These are phyloP conservation scores for Scedosporium aurantiacum DNA, from an alignment of 2,329 filamentous ascomycete genomes.

Conservation along the genomic window DNA sequence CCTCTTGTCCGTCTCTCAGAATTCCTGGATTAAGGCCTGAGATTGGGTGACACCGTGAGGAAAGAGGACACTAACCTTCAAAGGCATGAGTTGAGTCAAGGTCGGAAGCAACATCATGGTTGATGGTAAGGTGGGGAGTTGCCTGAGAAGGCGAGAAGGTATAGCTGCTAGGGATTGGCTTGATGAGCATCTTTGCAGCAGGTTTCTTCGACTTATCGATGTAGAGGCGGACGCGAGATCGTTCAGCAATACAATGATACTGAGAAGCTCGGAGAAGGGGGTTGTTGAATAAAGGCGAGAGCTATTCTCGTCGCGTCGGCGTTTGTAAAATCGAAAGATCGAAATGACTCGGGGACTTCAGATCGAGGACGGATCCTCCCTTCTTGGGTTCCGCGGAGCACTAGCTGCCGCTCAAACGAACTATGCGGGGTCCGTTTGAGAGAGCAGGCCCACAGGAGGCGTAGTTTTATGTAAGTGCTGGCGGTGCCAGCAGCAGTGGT, in stretches of 20 bases:
- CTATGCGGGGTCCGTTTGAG: conserved; percentile 86
- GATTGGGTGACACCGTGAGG: no score
- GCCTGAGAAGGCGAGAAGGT: conserved; percentile 72
- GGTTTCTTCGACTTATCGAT: conserved; percentile 10
- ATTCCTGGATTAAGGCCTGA: background rate
- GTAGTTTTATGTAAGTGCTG: conserved; percentile 56
- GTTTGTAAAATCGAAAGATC: background rate
- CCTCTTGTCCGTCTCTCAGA: background rate
- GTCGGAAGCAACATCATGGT: conserved; percentile 85
- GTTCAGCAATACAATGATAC: conserved; percentile 8
- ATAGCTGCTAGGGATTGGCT: conserved; percentile 67
- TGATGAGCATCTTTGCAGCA: conserved; percentile 56
- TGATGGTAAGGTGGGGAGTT: conserved; percentile 89
- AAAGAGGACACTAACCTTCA: conserved; percentile 50
- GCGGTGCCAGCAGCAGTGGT: conserved; percentile 67
- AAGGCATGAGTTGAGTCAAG: conserved; percentile 94
- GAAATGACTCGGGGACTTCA: conserved; percentile 7
- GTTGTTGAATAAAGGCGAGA: background rate
- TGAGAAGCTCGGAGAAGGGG: background rate
- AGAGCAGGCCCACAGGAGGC: conserved; percentile 88
- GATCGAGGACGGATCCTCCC: conserved; percentile 4
- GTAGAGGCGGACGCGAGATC: conserved; percentile 9
- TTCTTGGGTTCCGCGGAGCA: conserved; percentile 65
- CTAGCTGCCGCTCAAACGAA: conserved; percentile 97
- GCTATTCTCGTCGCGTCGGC: background rate